These are phyloP conservation scores for Rhododendron griersonianum DNA, from an alignment of 148 eudicot species.

Conservation along the genomic window DNA sequence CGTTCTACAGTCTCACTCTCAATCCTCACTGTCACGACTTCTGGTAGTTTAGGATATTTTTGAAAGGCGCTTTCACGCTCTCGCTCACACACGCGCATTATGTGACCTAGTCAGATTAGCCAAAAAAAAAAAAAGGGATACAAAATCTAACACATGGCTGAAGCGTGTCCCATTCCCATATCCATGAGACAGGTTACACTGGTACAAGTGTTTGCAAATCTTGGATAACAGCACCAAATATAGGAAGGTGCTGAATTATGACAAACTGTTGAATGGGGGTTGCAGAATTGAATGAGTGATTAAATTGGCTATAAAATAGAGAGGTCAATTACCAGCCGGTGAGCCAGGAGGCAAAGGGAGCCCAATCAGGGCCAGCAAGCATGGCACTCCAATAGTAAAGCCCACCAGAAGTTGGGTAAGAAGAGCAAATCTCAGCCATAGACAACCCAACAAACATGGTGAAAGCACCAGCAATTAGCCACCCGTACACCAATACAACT, in stretches of 20 bases:
- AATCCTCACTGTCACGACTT: not conserved
- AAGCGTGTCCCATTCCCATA: not conserved
- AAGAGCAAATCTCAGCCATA: constrained; percentile 93
- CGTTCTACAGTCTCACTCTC: not conserved
- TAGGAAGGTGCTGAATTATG: not conserved
- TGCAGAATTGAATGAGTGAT: not conserved
- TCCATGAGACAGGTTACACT: not conserved
- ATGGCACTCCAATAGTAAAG: constrained; percentile 93
- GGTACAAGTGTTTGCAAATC: not conserved
- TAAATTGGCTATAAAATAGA: not conserved
- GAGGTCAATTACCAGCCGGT: constrained; percentile 65
- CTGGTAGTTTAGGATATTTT: not conserved
- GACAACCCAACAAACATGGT: constrained; percentile 83
- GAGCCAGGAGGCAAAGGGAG: constrained; percentile 92
- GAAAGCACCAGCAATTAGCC: constrained; percentile 70
- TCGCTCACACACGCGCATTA: not conserved
- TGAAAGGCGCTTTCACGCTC: not conserved
- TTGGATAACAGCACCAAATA: not conserved
- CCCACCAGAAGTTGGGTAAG: constrained; percentile 91
- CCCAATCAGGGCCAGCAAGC: constrained; percentile 86
- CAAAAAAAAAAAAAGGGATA: too few species aligned
- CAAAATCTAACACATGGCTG: not conserved
- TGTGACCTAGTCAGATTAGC: not conserved
- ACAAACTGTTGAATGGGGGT: not conserved
- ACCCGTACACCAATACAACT: constrained; percentile 66